A percentile compares a stretch with the other conserved stretches of the same genome.
Evolutionary conservation across 331 rosid species (phyloP).

Genomic region (Prunus yedoensis): DNA sequence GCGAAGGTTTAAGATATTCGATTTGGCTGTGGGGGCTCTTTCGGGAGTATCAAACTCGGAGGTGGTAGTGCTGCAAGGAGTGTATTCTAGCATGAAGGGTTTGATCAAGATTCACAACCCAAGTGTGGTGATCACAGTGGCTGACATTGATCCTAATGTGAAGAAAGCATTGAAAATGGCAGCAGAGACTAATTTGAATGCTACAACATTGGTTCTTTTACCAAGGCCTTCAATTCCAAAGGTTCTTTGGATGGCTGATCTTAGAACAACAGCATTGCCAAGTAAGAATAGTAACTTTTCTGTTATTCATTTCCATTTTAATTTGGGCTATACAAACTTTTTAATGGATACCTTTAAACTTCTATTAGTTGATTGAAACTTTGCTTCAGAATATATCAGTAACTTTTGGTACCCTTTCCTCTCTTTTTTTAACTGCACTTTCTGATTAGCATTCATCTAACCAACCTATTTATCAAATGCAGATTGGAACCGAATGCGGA

Average conservation of each 20-base stretch:
- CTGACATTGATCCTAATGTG: constrained; percentile 64
- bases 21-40: constrained; percentile 62
- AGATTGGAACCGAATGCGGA: constrained; percentile 89
- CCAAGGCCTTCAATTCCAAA: constrained; percentile 65
- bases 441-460: background rate
- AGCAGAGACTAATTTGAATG: constrained; percentile 50
- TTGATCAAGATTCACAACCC: constrained; percentile 88
- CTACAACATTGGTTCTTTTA: constrained; percentile 63
- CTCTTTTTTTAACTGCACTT: background rate
- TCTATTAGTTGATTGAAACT: background rate
- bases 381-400: background rate
- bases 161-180: constrained; percentile 91
- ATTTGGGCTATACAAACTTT: no score
- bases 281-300: constrained; percentile 45
- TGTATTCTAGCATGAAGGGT: constrained; percentile 91
- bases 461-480: constrained; percentile 12
- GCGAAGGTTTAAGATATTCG: constrained; percentile 83
- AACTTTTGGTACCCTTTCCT: background rate
- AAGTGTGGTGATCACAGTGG: constrained; percentile 73
- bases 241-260: constrained; percentile 98
- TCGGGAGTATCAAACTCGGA: constrained; percentile 78
- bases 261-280: constrained; percentile 77
- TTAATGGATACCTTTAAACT: background rate
- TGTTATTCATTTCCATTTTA: background rate
- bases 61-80: constrained; percentile 72